These are phyloP conservation scores for Eutrema salsugineum DNA, from an alignment of 441 rosid species.

Conservation along the genomic window DNA sequence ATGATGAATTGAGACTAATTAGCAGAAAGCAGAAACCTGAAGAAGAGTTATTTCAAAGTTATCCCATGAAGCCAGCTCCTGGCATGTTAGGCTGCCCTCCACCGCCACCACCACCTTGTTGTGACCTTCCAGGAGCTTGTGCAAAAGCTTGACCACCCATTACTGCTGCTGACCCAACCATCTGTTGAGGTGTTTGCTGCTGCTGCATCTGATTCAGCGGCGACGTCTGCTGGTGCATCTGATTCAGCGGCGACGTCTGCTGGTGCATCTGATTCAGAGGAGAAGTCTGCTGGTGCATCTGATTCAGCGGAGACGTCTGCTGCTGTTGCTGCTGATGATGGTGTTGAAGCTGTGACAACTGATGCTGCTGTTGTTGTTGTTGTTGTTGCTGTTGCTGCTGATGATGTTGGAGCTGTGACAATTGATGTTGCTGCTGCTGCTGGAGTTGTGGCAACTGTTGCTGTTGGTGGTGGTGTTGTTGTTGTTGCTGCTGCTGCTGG, in stretches of 20 bases:
- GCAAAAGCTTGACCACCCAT: slow-evolving; percentile 67
- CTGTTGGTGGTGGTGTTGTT: slow-evolving; percentile 35
- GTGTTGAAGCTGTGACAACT: slow-evolving; percentile 35
- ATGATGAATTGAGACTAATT: slow-evolving; percentile 14
- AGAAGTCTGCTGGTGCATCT: slow-evolving; percentile 25
- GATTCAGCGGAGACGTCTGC: slow-evolving; percentile 34
- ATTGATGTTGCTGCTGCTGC: slow-evolving; percentile 37
- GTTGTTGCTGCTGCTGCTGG: slow-evolving; percentile 38
- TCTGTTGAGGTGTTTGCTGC: slow-evolving; percentile 54
- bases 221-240: slow-evolving; percentile 24
- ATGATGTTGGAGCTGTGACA: slow-evolving; percentile 41
- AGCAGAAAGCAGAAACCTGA: not conserved
- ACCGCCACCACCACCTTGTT: slow-evolving; percentile 30
- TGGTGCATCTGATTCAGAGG: slow-evolving; percentile 33
- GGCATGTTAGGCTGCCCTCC: slow-evolving; percentile 61
- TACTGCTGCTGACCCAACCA: slow-evolving; percentile 76
- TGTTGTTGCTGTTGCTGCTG: slow-evolving; percentile 39
- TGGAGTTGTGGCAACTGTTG: slow-evolving; percentile 37
- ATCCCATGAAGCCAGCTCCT: slow-evolving; percentile 72
- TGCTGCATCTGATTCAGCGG: slow-evolving; percentile 32
- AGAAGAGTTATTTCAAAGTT: not conserved
- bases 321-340: slow-evolving; percentile 36
- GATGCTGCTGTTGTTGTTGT: slow-evolving; percentile 38
- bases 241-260: slow-evolving; percentile 35
- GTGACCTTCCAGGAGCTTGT: slow-evolving; percentile 79